Conservation (phyloP, 2,329 filamentous ascomycete genomes). For the Ophiostoma perfectum region DNA sequence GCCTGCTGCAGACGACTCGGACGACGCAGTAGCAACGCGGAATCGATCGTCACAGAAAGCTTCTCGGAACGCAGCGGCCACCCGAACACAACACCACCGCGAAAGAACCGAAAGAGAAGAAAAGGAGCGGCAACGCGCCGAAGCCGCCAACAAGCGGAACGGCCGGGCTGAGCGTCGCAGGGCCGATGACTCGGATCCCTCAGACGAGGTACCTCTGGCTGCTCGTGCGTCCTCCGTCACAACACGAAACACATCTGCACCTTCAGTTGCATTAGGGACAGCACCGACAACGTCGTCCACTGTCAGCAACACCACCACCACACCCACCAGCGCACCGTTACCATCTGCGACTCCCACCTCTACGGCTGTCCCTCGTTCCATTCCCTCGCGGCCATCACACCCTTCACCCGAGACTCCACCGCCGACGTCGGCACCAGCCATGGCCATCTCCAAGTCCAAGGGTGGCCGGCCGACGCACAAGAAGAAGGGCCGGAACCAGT, state of each 20-base stretch:
- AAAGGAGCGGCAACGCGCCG: slow-evolving; percentile 64
- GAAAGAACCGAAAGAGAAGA: slow-evolving; percentile 67
- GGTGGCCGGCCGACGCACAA: slow-evolving; percentile 56
- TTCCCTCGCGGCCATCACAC: slow-evolving; percentile 43
- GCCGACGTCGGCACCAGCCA: slow-evolving; percentile 36
- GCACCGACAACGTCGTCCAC: slow-evolving; percentile 23
- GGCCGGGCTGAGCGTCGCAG: slow-evolving; percentile 74
- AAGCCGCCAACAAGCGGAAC: slow-evolving; percentile 74
- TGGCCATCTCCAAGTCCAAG: slow-evolving; percentile 54
- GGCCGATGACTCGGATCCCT: slow-evolving; percentile 70
- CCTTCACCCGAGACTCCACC: slow-evolving; percentile 46
- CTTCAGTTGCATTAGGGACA: not conserved
- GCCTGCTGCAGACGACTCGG: slow-evolving; percentile 59
- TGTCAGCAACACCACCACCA: slow-evolving; percentile 22
- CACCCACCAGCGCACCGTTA: slow-evolving; percentile 18
- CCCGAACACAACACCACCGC: slow-evolving; percentile 40
- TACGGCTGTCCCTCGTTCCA: slow-evolving; percentile 34
- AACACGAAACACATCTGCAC: not conserved
- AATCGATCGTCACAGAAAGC: slow-evolving; percentile 54
- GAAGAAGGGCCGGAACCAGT: slow-evolving; percentile 72
- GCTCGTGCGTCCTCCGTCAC: slow-evolving; percentile 27
- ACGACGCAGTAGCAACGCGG: slow-evolving; percentile 56
- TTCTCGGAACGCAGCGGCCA: slow-evolving; percentile 42
- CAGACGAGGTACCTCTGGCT: slow-evolving; percentile 59
- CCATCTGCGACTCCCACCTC: slow-evolving; percentile 24